Conservation (phyloP, 2,329 filamentous ascomycete species). For the Fusarium compactum region DNA sequence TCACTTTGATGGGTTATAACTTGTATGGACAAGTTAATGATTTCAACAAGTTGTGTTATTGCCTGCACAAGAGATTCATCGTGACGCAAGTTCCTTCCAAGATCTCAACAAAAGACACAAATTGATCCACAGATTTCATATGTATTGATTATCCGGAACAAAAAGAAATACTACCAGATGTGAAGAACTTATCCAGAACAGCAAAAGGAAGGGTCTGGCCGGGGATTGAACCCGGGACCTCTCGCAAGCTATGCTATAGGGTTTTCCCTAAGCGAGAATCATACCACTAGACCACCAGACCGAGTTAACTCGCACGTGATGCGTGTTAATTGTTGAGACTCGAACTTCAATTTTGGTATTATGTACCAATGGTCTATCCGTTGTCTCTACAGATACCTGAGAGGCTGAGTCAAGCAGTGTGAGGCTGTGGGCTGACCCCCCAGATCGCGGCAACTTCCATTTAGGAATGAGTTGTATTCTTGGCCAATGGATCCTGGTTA, state of each 20-base stretch:
- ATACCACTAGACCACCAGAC: constrained; percentile 74
- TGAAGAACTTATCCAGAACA: constrained; percentile 53
- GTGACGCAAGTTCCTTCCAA: too few species aligned
- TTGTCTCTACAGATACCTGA: background rate
- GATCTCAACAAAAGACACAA: background rate
- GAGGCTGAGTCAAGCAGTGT: too few species aligned
- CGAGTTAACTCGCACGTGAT: constrained; percentile 35
- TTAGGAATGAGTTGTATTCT: background rate
- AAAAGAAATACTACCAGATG: too few species aligned
- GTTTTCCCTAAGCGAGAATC: constrained; percentile 75
- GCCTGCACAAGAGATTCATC: background rate
- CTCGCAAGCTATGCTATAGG: constrained; percentile 55
- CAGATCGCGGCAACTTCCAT: background rate
- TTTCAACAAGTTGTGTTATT: background rate
- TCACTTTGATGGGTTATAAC: background rate
- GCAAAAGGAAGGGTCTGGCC: constrained; percentile 47
- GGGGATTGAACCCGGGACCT: constrained; percentile 62
- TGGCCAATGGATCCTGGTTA: background rate
- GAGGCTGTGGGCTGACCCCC: too few species aligned
- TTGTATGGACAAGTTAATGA: background rate
- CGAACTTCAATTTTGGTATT: rapidly evolving
- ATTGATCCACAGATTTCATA: constrained; percentile 62
- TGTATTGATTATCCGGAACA: constrained; percentile 25
- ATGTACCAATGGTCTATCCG: background rate
- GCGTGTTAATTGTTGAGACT: background rate